These are phyloP conservation scores for Kalmusia sp. DNA, from an alignment of 2,329 filamentous ascomycete genomes.

Conservation along the genomic window DNA sequence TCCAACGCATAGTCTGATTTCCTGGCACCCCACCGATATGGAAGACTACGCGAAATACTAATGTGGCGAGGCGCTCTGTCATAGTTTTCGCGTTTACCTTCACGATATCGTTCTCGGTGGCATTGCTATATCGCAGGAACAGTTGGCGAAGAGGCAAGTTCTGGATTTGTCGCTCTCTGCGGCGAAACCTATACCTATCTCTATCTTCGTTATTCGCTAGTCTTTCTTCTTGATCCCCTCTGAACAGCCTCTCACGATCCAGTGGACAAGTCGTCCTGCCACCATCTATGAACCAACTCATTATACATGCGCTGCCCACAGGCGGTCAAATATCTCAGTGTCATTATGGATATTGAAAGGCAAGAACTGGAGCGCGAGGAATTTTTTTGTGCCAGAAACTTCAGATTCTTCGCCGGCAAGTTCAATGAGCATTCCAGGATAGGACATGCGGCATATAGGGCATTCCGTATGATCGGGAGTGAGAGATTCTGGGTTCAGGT, in stretches of 20 bases:
- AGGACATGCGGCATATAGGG: conserved; percentile 5
- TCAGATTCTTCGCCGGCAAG: neutral
- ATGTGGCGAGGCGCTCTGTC: neutral
- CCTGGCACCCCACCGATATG: neutral
- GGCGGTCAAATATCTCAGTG: neutral
- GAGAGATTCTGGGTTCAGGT: neutral
- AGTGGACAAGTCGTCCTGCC: conserved; percentile 1
- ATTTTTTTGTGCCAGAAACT: neutral
- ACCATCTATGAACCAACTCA: neutral
- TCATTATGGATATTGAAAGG: neutral
- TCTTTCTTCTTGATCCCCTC: neutral
- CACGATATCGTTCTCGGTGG: neutral
- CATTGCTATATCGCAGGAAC: neutral
- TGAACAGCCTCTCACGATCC: conserved; percentile 3
- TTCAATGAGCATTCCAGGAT: neutral
- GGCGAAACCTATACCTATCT: neutral
- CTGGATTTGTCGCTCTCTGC: neutral
- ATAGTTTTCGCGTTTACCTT: neutral
- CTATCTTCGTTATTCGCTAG: neutral
- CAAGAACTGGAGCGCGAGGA: neutral
- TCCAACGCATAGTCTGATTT: neutral
- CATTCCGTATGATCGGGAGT: neutral
- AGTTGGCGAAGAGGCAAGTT: neutral
- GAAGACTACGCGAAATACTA: neutral
- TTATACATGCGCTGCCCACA: conserved; percentile 7